Percentiles rank a stretch among this genome's conserved stretches.
Evolutionary conservation across 192 early-diverging fungal genomes (phyloP).

Genomic region (Umbelopsis ramanniana): DNA sequence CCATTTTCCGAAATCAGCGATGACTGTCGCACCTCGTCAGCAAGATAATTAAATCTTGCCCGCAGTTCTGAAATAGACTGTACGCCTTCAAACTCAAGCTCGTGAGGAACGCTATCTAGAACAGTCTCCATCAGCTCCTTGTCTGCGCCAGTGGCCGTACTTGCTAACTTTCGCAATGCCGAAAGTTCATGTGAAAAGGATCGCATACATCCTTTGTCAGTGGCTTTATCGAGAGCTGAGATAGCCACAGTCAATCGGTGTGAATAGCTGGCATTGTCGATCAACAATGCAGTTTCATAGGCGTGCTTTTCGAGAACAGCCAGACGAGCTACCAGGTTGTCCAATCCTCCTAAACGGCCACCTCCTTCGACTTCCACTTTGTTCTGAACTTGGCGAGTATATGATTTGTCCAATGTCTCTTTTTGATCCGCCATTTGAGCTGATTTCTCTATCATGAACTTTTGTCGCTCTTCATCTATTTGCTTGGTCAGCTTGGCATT

Average conservation of each 20-base stretch:
- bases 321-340: conserved; percentile 75
- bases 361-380: conserved; percentile 89
- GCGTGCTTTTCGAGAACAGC: conserved; percentile 71
- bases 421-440: conserved; percentile 65
- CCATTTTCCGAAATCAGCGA: conserved; percentile 88
- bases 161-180: conserved; percentile 58
- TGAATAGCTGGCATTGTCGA: conserved; percentile 65
- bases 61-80: conserved; percentile 68
- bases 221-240: conserved; percentile 65
- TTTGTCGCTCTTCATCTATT: conserved; percentile 28
- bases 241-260: conserved; percentile 72
- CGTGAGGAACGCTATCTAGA: conserved; percentile 60
- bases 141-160: conserved; percentile 45
- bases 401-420: conserved; percentile 71
- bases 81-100: conserved; percentile 65
- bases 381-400: conserved; percentile 73
- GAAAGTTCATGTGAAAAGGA: conserved; percentile 76
- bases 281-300: conserved; percentile 66
- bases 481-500: conserved; percentile 2
- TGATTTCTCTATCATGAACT: conserved; percentile 46
- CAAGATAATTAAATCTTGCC: conserved; percentile 72
- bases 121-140: conserved; percentile 61
- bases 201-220: conserved; percentile 46
- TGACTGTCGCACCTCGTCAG: conserved; percentile 72
- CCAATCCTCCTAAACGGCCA: conserved; percentile 85